Evolutionary conservation across 495 filamentous ascomycete species (phyloP).

Genomic region (Corynascus novoguineensis): DNA sequence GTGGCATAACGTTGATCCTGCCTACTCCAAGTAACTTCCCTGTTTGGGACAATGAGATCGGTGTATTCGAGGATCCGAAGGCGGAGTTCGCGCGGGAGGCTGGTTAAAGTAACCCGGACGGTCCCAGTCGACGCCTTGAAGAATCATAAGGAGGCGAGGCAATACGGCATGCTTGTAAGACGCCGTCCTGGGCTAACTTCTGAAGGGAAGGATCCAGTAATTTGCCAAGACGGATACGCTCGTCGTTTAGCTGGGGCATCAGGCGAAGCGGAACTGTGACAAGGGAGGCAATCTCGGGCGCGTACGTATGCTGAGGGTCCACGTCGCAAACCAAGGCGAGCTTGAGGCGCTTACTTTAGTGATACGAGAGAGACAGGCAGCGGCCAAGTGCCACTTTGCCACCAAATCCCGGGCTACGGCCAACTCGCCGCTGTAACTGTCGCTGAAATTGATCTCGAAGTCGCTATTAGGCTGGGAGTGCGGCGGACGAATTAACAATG

Average conservation of each 20-base stretch:
- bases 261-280: not conserved
- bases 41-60: conserved; percentile 13
- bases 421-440: not conserved
- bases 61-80: conserved; percentile 14
- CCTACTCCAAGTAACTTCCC: conserved; percentile 15
- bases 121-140: too few relatives aligned
- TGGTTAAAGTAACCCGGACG: not conserved
- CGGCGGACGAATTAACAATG: not conserved
- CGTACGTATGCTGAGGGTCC: not conserved
- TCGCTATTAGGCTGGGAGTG: not conserved
- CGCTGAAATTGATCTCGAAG: not conserved
- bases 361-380: not conserved
- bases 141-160: not conserved
- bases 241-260: not conserved
- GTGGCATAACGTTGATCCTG: conserved; percentile 6
- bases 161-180: not conserved
- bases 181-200: not conserved
- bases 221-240: not conserved
- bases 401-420: not conserved
- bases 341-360: not conserved
- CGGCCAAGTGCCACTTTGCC: not conserved
- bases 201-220: not conserved
- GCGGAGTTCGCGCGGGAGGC: conserved; percentile 14
- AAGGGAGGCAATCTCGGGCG: not conserved
- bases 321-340: conserved; percentile 7